Evolutionary conservation across 768 basidiomycete genomes (phyloP).

Genomic region (Melanogaster broomeanus): DNA sequence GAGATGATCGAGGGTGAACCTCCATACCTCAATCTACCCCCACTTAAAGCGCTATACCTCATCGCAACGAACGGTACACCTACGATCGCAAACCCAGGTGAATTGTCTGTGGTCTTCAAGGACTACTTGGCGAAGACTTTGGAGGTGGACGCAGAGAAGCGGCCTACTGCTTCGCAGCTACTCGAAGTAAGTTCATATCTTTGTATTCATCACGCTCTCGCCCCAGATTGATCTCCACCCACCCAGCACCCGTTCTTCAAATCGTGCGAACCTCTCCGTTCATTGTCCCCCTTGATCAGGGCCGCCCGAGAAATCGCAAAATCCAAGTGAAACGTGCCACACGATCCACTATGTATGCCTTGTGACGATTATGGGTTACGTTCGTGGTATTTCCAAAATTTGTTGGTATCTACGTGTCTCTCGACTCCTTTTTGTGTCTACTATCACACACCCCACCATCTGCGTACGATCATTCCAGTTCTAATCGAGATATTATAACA

Average conservation of each 20-base stretch:
- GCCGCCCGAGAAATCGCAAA: conserved; percentile 87
- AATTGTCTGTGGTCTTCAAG: conserved; percentile 73
- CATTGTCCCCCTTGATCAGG: conserved; percentile 87
- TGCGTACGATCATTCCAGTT: conserved; percentile 10
- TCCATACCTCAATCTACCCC: conserved; percentile 95
- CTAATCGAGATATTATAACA: conserved; percentile 17
- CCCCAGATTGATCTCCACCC: conserved; percentile 4
- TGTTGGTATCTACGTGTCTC: conserved; percentile 14
- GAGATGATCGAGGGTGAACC: conserved; percentile 99
- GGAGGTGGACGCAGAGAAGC: conserved; percentile 93
- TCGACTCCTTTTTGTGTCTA: conserved; percentile 16
- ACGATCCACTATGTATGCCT: not conserved
- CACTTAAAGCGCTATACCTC: conserved; percentile 93
- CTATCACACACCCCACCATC: conserved; percentile 11
- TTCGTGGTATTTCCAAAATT: not conserved
- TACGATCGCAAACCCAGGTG: conserved; percentile 88
- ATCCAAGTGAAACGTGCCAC: conserved; percentile 36
- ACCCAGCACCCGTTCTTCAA: conserved; percentile 87
- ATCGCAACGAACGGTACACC: conserved; percentile 99
- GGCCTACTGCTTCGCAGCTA: conserved; percentile 82
- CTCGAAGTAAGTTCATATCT: conserved; percentile 59
- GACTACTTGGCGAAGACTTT: conserved; percentile 88
- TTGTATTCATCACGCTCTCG: not conserved
- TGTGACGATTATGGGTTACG: not conserved
- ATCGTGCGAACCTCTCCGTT: conserved; percentile 82